phyloP scores from a whole-genome alignment of 768 basidiomycete species.

The Omphalotus guepiniiformis region DNA sequence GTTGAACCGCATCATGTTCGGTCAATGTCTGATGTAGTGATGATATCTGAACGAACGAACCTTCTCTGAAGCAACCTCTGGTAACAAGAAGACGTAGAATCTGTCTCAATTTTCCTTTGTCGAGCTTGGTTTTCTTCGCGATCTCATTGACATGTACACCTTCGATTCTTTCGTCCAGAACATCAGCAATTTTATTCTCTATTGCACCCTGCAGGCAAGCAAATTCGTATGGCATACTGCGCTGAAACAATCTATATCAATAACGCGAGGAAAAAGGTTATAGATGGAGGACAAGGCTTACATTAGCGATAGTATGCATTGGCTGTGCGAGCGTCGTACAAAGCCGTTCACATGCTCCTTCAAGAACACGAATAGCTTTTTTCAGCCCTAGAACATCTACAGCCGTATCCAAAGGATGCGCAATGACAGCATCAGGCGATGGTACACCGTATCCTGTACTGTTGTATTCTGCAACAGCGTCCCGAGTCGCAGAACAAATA shows the following conservation, averaged over 20 bases:
- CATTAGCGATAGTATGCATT: conserved; percentile 27
- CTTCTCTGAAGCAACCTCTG: no score
- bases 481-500: conserved; percentile 25
- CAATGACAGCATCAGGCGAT: conserved; percentile 20
- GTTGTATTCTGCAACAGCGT: conserved; percentile 29
- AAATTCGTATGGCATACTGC: conserved; percentile 1
- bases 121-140: no score
- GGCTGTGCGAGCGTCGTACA: conserved; percentile 31
- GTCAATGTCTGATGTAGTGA: no score
- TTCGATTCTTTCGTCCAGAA: not conserved
- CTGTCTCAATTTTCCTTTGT: no score
- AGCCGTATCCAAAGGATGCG: conserved; percentile 24
- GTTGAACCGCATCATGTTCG: no score
- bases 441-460: conserved; percentile 22
- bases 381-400: conserved; percentile 19
- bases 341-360: conserved; percentile 33
- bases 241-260: no score
- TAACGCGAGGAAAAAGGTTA: no score
- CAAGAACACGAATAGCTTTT: conserved; percentile 22
- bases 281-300: conserved; percentile 11
- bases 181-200: not conserved
- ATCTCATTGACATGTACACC: not conserved
- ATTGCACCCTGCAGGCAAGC: not conserved
- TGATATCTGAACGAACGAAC: no score
- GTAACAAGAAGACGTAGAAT: no score